Percentiles rank a stretch among this genome's conserved stretches.
phyloP scores from a whole-genome alignment of 345 rosid species.

The Arabidopsis thaliana region TAIR10.1 NC_003074.8:14382501-14383000 shows the following conservation, averaged over 20 bases:
- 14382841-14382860: background rate
- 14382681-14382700: background rate
- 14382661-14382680: too few relatives aligned
- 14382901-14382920: background rate
- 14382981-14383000: background rate
- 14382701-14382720: background rate
- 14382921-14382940: background rate
- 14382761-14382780: too few relatives aligned
- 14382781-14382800: too few relatives aligned
- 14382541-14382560: too few relatives aligned
- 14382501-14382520: too few relatives aligned
- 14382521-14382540: too few relatives aligned
- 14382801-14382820: background rate
- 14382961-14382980: background rate
- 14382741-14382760: background rate
- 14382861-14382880: background rate
- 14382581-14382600: too few relatives aligned
- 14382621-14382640: too few relatives aligned
- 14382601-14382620: too few relatives aligned
- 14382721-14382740: background rate
- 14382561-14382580: too few relatives aligned
- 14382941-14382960: background rate
- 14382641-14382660: too few relatives aligned
- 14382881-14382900: background rate
- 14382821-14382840: background rate